Percentiles rank a stretch among this genome's conserved stretches.
phyloP scores from a whole-genome alignment of 176 grass and related monocot genomes.

The Lolium perenne region DNA sequence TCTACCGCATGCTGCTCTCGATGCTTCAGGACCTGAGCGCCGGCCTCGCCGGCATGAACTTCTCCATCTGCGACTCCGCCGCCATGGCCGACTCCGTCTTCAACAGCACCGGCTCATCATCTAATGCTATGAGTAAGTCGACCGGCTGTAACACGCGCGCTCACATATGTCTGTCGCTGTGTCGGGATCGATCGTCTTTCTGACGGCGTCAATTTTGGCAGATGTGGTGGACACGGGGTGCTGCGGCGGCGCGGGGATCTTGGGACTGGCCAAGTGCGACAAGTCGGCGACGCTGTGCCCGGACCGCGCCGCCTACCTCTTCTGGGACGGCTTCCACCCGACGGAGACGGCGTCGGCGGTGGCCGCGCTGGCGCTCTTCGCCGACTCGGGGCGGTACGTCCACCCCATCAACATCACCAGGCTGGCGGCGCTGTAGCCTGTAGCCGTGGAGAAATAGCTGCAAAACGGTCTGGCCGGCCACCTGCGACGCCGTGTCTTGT shows the following conservation, averaged over 20 bases:
- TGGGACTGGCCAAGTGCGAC: conserved; percentile 7
- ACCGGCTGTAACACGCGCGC: too few relatives aligned
- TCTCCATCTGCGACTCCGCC: conserved; percentile 45
- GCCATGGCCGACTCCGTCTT: not conserved
- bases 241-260: conserved; percentile 32
- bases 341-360: conserved; percentile 43
- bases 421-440: conserved; percentile 46
- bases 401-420: conserved; percentile 69
- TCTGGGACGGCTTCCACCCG: conserved; percentile 78
- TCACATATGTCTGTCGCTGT: not conserved
- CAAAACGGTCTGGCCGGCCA: not conserved
- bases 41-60: conserved; percentile 48
- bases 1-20: conserved; percentile 16
- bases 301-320: conserved; percentile 51
- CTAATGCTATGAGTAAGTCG: not conserved
- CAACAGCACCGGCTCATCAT: not conserved
- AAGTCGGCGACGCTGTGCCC: conserved; percentile 29
- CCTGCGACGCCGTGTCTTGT: not conserved
- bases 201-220: not conserved
- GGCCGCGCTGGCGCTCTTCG: conserved; percentile 39
- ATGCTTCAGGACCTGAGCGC: conserved; percentile 26
- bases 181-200: too few relatives aligned
- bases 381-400: conserved; percentile 37
- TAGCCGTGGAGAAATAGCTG: not conserved
- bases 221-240: conserved; percentile 48